Base-by-base conservation (phyloP, 352 stramenopile species). In the Phytopythium cucurbitacearum region DNA sequence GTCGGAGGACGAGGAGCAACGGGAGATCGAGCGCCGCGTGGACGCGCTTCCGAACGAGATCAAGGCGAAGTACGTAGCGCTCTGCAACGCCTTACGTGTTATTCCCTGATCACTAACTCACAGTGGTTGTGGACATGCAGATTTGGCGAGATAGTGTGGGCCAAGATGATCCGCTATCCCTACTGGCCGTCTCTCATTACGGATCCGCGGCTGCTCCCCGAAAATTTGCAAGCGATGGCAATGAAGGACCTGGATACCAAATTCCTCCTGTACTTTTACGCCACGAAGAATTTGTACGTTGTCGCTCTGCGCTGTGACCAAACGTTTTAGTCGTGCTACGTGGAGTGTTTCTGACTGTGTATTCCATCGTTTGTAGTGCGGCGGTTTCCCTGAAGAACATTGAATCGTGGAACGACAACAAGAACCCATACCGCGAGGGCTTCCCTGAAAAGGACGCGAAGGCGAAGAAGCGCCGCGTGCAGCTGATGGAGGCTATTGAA, bases 141-240 rank as follows among this genome's bases (percentile, higher is more conserved):
- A 49, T 94, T 87, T 61, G 84, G 84, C 45, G 57, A 77, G 51
- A 83, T 94, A 43, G 77, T 84, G 46, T 94, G 84, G 84, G 79
- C 71, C n/a, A 88, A 85, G 51, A 94, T 94, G 80, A 67, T 65
- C 7, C 73, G 84, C 3, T 94, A 83, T 49, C 84, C 84, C 39
- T 94, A 85, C 65, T 94, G 84, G 84, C 84, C 84, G 16, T 80
- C 67, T 32, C 62, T 92, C 42, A 87, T 94, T 51, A 78, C 70
- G 15, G 77, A 91, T 47, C 84, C 81, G 15, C 64, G 71, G 0
- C 57, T 73, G 32, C 44, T 91, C 47, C 64, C 71, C 2, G 1
- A 16, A n/a, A 73, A 77, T n/a, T 49, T 80, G 4, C 79, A 87
- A 41, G 57, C 66, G 7, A 56, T 47, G 5, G 75, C 68, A 3